phyloP scores from a whole-genome alignment of 441 rosid species.

The Biscutella laevigata region DNA sequence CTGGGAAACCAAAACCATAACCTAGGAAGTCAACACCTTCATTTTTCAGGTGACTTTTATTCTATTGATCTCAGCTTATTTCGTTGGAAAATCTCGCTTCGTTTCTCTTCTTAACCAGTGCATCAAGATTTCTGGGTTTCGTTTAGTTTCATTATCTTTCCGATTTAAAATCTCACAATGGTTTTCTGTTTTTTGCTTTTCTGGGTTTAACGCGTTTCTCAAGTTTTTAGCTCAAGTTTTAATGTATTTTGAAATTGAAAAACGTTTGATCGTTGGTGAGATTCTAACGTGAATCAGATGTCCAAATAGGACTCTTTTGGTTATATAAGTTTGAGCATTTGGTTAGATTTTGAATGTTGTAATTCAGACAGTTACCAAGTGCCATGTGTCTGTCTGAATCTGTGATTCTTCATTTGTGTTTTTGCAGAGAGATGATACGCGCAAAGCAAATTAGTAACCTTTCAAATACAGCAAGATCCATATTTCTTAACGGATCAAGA shows the following conservation, averaged over 20 bases:
- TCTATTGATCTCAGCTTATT: background rate
- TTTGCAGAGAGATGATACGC: conserved; percentile 51
- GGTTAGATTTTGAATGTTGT: background rate
- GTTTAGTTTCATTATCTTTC: background rate
- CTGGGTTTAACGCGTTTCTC: conserved; percentile 7
- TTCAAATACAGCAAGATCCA: conserved; percentile 61
- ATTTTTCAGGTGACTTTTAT: conserved; percentile 17
- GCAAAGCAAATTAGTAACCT: conserved; percentile 65
- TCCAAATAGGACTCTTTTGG: background rate
- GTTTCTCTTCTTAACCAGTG: background rate
- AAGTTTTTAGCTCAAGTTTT: conserved; percentile 3
- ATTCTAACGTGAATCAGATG: conserved; percentile 1
- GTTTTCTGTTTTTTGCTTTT: background rate
- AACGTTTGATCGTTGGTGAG: background rate
- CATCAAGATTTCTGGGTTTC: background rate
- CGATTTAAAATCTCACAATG: background rate
- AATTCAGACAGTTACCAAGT: no score
- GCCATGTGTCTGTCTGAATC: conserved; percentile 14
- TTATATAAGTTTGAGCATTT: background rate
- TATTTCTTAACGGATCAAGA: conserved; percentile 57
- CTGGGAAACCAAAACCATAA: background rate
- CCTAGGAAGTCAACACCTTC: background rate
- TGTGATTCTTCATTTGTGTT: conserved; percentile 12
- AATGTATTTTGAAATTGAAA: background rate
- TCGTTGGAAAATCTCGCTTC: background rate